Evolutionary conservation across 2,329 filamentous ascomycete species (phyloP).

Genomic region (Arachnopeziza araneosa): DNA sequence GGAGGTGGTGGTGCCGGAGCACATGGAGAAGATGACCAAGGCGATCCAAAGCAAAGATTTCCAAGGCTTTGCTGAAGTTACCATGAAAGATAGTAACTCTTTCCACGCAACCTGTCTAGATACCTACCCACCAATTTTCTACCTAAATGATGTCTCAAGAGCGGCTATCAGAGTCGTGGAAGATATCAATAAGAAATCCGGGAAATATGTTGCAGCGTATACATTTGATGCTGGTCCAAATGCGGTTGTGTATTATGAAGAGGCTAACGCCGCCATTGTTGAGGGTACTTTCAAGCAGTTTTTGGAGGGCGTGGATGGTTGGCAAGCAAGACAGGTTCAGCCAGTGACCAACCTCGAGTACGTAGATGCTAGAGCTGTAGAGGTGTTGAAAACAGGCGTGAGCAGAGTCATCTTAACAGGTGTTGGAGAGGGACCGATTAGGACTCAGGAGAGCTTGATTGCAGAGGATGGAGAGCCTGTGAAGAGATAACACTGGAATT

Average conservation of each 20-base stretch:
- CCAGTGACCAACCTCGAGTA: constrained; percentile 38
- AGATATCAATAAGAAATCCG: constrained; percentile 75
- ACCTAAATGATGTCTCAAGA: constrained; percentile 89
- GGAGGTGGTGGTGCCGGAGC: constrained; percentile 67
- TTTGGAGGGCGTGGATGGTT: constrained; percentile 61
- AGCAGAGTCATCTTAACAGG: constrained; percentile 85
- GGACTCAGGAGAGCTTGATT: constrained; percentile 72
- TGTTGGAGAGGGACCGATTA: constrained; percentile 83
- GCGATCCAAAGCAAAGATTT: constrained; percentile 79
- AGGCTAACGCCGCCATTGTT: constrained; percentile 67
- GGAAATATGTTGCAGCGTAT: constrained; percentile 80
- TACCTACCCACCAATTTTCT: constrained; percentile 96
- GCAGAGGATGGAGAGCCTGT: constrained; percentile 52
- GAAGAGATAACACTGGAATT: constrained; percentile 15
- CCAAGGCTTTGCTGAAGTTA: constrained; percentile 77
- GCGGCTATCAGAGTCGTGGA: constrained; percentile 87
- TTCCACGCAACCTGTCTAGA: constrained; percentile 96
- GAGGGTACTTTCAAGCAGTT: constrained; percentile 72
- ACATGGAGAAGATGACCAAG: constrained; percentile 81
- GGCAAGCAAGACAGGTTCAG: constrained; percentile 52
- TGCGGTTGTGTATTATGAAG: constrained; percentile 91
- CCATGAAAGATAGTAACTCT: constrained; percentile 94
- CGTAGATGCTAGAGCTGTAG: constrained; percentile 60
- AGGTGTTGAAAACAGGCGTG: constrained; percentile 69
- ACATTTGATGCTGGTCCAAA: constrained; percentile 98